phyloP scores from a whole-genome alignment of 2,329 filamentous ascomycete genomes.

The Talaromyces sp. region DNA sequence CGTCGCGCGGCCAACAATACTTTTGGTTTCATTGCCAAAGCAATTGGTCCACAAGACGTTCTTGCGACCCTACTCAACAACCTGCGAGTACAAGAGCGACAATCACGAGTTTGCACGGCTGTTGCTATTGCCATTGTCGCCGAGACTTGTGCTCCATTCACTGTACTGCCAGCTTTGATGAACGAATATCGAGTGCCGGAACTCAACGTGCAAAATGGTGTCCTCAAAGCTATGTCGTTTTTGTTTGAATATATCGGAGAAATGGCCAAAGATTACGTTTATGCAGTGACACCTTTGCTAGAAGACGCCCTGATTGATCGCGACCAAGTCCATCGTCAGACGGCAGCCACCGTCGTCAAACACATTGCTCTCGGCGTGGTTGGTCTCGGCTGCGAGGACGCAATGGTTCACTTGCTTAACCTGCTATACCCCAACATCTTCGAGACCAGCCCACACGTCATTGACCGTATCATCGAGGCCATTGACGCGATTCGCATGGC shows the following conservation, averaged over 20 bases:
- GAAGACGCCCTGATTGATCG: conserved; percentile 97
- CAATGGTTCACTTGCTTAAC: conserved; percentile 96
- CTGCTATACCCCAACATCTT: conserved; percentile 95
- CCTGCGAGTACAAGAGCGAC: conserved; percentile 90
- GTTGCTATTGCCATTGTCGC: conserved; percentile 98
- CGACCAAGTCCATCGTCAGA: conserved; percentile 96
- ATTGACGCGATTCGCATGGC: conserved; percentile 94
- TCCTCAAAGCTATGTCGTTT: conserved; percentile 94
- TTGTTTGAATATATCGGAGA: conserved; percentile 99
- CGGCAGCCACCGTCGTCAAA: conserved; percentile 93
- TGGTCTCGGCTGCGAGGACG: conserved; percentile 93
- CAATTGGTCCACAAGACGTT: conserved; percentile 96
- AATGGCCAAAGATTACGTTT: conserved; percentile 99
- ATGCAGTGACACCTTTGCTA: conserved; percentile 89
- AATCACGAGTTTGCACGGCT: conserved; percentile 96
- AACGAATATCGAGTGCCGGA: conserved; percentile 98
- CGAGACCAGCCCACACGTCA: conserved; percentile 96
- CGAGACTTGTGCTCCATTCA: conserved; percentile 97
- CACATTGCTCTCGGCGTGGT: conserved; percentile 97
- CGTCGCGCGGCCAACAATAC: conserved; percentile 98
- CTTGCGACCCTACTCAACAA: conserved; percentile 95
- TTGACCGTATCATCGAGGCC: conserved; percentile 94
- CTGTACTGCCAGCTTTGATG: conserved; percentile 96
- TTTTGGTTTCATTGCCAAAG: conserved; percentile 98
- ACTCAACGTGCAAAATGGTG: conserved; percentile 97